Percentiles rank a stretch among this genome's conserved stretches.
Conservation (phyloP, 192 early-diverging fungal genomes). For the Lobosporangium transversale region DNA sequence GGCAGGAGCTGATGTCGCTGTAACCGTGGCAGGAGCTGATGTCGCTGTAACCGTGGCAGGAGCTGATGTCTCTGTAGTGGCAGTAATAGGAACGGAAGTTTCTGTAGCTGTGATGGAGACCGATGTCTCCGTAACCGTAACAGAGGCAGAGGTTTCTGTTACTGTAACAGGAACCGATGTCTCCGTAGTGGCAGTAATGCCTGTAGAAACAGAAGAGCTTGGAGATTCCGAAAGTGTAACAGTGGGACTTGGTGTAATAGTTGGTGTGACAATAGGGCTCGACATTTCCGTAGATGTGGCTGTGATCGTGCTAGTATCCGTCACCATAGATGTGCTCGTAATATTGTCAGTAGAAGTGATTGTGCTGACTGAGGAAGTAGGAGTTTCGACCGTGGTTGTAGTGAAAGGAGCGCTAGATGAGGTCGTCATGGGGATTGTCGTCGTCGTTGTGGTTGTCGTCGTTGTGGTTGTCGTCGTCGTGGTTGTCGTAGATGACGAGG, state of each 20-base stretch:
- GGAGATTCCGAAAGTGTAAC: neutral
- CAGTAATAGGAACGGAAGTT: conserved; percentile 2
- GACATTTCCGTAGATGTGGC: neutral
- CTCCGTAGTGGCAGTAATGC: neutral
- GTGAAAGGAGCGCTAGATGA: too few relatives aligned
- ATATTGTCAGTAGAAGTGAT: neutral
- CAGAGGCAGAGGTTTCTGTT: neutral
- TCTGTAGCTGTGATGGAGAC: neutral
- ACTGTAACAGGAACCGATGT: neutral
- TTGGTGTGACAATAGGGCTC: neutral
- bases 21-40: neutral
- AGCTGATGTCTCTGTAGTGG: conserved; percentile 8
- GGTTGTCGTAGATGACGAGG: too few relatives aligned
- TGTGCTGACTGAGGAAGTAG: neutral
- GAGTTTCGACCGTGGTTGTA: too few relatives aligned
- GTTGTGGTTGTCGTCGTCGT: too few relatives aligned
- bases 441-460: too few relatives aligned
- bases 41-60: conserved; percentile 14
- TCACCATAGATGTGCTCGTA: neutral
- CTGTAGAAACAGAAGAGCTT: neutral
- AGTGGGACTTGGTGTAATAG: neutral
- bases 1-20: neutral
- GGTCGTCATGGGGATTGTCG: too few relatives aligned
- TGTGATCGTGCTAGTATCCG: neutral
- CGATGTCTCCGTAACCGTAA: neutral